Base-by-base conservation (phyloP, 768 basidiomycete genomes). In the Termitomyces titanicus region DNA sequence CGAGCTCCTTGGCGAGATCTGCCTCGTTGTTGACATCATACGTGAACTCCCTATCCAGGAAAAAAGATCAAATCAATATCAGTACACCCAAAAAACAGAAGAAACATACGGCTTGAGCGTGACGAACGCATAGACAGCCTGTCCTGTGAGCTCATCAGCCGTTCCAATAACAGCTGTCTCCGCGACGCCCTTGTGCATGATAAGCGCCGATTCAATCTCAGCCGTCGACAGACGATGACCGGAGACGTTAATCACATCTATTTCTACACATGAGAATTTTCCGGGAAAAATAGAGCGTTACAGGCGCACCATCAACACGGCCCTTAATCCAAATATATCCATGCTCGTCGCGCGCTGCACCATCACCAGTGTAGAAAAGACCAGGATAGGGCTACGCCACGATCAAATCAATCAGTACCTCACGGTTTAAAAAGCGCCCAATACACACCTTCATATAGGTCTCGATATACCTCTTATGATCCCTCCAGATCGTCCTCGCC, bases 251-350 rank as follows among this genome's bases (percentile, higher is more conserved):
- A 97, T 97, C 56, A 97, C 94, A 74, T 96, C 90, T 91, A 37
- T 13, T 22, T 33, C n/a, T 17, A 63, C 17, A 17, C 17, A 24
- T 33, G 20, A 47, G 37, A 54, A 37, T 25, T 6, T 13, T 5
- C 34, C 24, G 35, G 15, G 10, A 31, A 5, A 20, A 53, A n/a
- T 42, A n/a, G 51, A 47, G n/a, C 12, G 24, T 17, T 3, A 35
- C 2, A 10, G 48, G 61, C 79, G 72, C 61, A 79, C 89, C 94
- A 70, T 99, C 97, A 47, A 98, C 84, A 61, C 97, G 85, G 49
- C 96, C 97, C 72, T 94, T 94, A 72, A 99, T 98, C 96, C 97
- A 98, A 68, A 96, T 90, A 74, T 99, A 98, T 2, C 96, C 97
- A 63, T 98, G 86, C 61, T 88, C 85, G 66, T 98, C 97, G 20